These are phyloP conservation scores for Candida freyschussii DNA, from an alignment of 1,139 yeast species.

Conservation along the genomic window DNA sequence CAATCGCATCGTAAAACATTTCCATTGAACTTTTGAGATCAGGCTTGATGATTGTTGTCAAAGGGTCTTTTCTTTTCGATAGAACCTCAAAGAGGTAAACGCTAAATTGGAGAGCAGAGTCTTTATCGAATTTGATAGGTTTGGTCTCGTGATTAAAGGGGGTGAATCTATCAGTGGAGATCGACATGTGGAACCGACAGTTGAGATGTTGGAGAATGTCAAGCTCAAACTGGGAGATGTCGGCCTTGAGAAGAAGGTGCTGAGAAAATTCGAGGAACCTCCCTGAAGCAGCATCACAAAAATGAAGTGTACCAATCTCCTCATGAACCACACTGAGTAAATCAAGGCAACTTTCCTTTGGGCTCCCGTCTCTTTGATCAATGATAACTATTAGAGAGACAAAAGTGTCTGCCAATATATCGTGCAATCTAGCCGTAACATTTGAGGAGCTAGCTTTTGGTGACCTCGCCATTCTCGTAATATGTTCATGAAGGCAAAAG, in stretches of 20 bases:
- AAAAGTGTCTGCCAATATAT: constrained; percentile 9
- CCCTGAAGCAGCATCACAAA: constrained; percentile 67
- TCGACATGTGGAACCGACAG: constrained; percentile 69
- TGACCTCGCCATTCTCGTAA: constrained; percentile 3
- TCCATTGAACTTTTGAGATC: constrained; percentile 75
- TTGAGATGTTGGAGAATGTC: constrained; percentile 71
- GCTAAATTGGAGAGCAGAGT: constrained; percentile 54
- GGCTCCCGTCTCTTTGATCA: neutral
- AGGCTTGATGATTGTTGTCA: constrained; percentile 49
- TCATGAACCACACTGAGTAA: constrained; percentile 61
- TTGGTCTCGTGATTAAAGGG: constrained; percentile 67
- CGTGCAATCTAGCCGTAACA: constrained; percentile 7
- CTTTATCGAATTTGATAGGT: constrained; percentile 36
- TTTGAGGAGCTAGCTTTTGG: constrained; percentile 5
- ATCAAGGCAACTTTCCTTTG: constrained; percentile 25
- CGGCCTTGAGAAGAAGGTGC: constrained; percentile 42
- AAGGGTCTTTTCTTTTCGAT: constrained; percentile 53
- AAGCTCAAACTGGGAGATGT: constrained; percentile 43
- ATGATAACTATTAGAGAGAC: constrained; percentile 3
- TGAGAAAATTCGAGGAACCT: constrained; percentile 58
- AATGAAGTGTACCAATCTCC: constrained; percentile 61
- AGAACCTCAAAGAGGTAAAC: constrained; percentile 61
- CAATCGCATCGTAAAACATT: constrained; percentile 64
- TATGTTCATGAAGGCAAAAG: constrained; percentile 15
- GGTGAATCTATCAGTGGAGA: constrained; percentile 52